These are phyloP conservation scores for Myxozyma melibiosi DNA, from an alignment of 805 yeast genomes.

Conservation along the genomic window DNA sequence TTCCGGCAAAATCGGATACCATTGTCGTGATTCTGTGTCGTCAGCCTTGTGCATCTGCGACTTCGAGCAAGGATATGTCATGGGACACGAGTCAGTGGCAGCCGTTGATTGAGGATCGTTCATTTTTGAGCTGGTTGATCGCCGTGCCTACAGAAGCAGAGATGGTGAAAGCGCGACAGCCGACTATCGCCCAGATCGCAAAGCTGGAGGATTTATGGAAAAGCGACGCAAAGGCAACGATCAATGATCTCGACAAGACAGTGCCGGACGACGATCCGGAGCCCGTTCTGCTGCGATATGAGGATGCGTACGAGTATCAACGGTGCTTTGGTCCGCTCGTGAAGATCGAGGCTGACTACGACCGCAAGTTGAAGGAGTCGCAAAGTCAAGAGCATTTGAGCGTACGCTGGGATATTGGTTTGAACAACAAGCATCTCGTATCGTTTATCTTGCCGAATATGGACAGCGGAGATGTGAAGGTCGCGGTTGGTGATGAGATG, in stretches of 20 bases:
- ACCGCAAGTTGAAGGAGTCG: slow-evolving; percentile 70
- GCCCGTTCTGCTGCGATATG: slow-evolving; percentile 75
- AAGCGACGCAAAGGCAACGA: slow-evolving; percentile 66
- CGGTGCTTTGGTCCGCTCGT: slow-evolving; percentile 82
- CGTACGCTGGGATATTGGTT: slow-evolving; percentile 72
- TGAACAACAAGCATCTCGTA: slow-evolving; percentile 66
- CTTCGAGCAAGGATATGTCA: slow-evolving; percentile 63
- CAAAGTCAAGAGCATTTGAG: slow-evolving; percentile 72
- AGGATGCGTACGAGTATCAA: slow-evolving; percentile 84
- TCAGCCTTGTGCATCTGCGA: slow-evolving; percentile 63
- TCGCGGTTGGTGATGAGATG: slow-evolving; percentile 85
- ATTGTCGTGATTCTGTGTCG: slow-evolving; percentile 87
- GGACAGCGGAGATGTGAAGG: slow-evolving; percentile 63
- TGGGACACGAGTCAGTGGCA: slow-evolving; percentile 94
- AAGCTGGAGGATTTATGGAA: slow-evolving; percentile 83
- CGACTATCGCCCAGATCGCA: slow-evolving; percentile 65
- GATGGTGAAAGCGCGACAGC: slow-evolving; percentile 54
- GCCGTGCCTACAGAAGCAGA: slow-evolving; percentile 68
- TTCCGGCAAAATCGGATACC: slow-evolving; percentile 81
- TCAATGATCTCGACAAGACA: slow-evolving; percentile 62
- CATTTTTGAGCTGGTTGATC: slow-evolving; percentile 81
- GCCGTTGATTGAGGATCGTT: slow-evolving; percentile 76
- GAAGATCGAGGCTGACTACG: slow-evolving; percentile 78
- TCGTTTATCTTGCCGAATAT: slow-evolving; percentile 67
- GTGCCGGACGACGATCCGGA: slow-evolving; percentile 60